Conservation (phyloP, 2,329 filamentous ascomycete genomes). For the Penicillium decumbens region DNA sequence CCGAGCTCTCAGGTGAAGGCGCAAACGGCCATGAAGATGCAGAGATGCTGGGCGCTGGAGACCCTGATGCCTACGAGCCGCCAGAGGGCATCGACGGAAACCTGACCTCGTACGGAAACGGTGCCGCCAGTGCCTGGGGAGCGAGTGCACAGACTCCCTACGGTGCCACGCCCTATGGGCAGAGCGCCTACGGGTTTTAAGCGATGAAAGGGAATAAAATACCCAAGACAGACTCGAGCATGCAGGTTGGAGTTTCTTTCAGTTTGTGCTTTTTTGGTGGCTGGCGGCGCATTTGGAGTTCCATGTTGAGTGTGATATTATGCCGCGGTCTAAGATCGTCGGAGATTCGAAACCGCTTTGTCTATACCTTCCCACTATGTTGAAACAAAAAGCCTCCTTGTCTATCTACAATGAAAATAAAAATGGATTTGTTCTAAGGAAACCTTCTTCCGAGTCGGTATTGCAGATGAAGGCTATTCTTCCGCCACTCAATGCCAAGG, state of each 20-base stretch:
- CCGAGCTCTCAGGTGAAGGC: conserved; percentile 55
- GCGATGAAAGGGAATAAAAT: conserved; percentile 1
- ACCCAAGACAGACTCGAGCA: conserved; percentile 18
- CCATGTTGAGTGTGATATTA: background rate
- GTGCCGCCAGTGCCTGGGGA: conserved; percentile 62
- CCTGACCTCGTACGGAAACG: conserved; percentile 41
- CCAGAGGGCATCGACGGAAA: conserved; percentile 43
- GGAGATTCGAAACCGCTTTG: background rate
- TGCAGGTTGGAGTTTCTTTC: conserved; percentile 21
- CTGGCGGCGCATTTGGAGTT: conserved; percentile 15
- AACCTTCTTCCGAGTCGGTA: background rate
- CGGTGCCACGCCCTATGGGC: conserved; percentile 60
- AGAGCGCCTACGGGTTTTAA: conserved; percentile 35
- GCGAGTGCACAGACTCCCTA: conserved; percentile 55
- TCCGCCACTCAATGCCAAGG: background rate
- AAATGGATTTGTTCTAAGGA: background rate
- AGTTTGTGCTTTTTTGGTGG: conserved; percentile 9
- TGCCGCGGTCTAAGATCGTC: background rate
- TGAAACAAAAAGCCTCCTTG: background rate
- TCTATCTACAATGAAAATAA: background rate
- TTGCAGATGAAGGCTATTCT: background rate
- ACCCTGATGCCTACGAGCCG: conserved; percentile 48
- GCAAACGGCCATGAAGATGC: conserved; percentile 52
- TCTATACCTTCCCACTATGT: background rate
- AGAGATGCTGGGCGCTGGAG: conserved; percentile 47